Evolutionary conservation across 2,329 filamentous ascomycete species (phyloP), one percentile per base, ranked within the genome.

Genomic region (Gnomoniopsis sp.): DNA sequence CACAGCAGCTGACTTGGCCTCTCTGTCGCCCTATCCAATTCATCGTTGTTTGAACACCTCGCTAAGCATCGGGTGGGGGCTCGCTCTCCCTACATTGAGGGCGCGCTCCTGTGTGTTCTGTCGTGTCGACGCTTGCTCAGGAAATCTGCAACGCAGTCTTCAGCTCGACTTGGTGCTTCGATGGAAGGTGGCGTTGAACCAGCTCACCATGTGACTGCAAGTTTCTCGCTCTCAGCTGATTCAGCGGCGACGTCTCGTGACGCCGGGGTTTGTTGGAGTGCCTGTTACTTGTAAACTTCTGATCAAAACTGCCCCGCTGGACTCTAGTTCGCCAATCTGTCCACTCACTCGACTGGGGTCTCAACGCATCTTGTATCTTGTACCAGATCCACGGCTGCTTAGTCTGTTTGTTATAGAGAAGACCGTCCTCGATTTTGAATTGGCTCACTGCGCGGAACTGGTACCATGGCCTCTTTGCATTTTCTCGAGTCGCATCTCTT

Each of bases 301-400:
- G 36, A 11, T 4, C 26, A 4, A 15, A 12, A 41, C 36, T 11
- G 36, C 36, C 14, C 2, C 12, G 2, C 6, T 41, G 17, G 36
- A 12, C 6, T 14, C 14, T 11, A n/a, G 1, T 6, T 41, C 36
- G 12, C 36, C 36, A 15, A 30, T 30, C 4, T 4, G 26, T 8
- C 4, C 4, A 30, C 26, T 30, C 6, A 15, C 12, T 17, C 43
- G 3, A 19, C n/a, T 19, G 19, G 6, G 19, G 7, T 19, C n/a
- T 46, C 21, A 48, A 6, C 21, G 17, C 49, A 2, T 63, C 62
- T 12, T 67, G 55, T 12, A 77, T 33, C 19, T 65, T 64, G 15
- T 68, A 66, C 75, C 75, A 78, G 1, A 70, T 68, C 72, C 74
- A 77, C 2, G 66, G 70, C 1, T 65, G 65, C 53, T 67, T 68